These are phyloP conservation scores for Jacaranda mimosifolia DNA, from an alignment of 257 asterid genomes.

Conservation along the genomic window DNA sequence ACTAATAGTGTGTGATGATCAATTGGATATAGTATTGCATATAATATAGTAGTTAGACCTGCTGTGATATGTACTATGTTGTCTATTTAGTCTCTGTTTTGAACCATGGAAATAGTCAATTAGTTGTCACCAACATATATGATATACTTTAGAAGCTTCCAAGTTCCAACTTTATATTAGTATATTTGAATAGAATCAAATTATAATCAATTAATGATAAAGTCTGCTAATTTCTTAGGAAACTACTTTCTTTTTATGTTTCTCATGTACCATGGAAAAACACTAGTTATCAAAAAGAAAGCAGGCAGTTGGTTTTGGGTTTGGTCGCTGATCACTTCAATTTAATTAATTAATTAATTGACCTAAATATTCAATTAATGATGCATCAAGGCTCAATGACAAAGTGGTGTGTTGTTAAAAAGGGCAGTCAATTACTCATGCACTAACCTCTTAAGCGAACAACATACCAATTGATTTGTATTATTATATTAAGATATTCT, in stretches of 20 bases:
- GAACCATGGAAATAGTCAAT: not conserved
- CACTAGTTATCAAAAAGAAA: too few species aligned
- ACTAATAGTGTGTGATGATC: constrained; percentile 15
- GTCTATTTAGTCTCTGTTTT: not conserved
- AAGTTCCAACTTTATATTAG: too few species aligned
- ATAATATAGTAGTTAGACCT: constrained; percentile 33
- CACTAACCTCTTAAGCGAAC: not conserved
- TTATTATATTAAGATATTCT: not conserved
- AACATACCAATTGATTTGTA: not conserved
- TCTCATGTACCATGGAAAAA: too few species aligned
- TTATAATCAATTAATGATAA: too few species aligned
- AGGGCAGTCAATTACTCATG: not conserved
- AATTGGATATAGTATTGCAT: not conserved
- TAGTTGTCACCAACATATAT: not conserved
- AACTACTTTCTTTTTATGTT: too few species aligned
- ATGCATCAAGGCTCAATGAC: constrained; percentile 9
- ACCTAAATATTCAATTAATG: constrained; percentile 3
- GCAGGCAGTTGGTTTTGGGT: too few species aligned
- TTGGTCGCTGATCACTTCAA: not conserved
- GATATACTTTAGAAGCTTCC: too few species aligned
- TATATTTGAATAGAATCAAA: too few species aligned
- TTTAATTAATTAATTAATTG: not conserved
- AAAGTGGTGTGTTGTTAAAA: constrained; percentile 6
- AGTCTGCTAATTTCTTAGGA: too few species aligned
- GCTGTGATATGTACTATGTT: constrained; percentile 8